A percentile compares a stretch with the other conserved stretches of the same genome.
These are phyloP conservation scores for Thalassiosira ordinaria DNA, from an alignment of 352 stramenopile genomes.

Conservation along the genomic window DNA sequence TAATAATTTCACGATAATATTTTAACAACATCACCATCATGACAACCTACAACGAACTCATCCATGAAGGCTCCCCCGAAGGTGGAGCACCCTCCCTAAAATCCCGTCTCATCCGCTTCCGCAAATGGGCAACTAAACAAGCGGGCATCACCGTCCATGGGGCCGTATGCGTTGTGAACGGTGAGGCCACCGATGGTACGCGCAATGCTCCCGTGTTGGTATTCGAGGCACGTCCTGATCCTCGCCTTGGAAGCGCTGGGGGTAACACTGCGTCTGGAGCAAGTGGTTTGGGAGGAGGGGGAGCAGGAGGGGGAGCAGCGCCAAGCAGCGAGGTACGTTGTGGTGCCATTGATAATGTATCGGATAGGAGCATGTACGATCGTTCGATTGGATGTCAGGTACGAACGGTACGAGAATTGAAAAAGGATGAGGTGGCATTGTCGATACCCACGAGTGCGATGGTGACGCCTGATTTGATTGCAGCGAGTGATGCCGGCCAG, in stretches of 20 bases:
- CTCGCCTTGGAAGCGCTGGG: neutral
- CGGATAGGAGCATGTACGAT: constrained; percentile 78
- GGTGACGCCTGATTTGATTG: constrained; percentile 83
- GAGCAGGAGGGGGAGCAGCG: constrained; percentile 3
- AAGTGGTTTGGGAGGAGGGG: too few relatives aligned
- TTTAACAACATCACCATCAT: constrained; percentile 1
- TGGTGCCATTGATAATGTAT: constrained; percentile 68
- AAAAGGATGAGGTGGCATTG: constrained; percentile 79
- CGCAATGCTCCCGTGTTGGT: constrained; percentile 80
- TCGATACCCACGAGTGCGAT: constrained; percentile 70
- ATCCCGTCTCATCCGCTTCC: constrained; percentile 71
- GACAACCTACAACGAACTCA: constrained; percentile 53
- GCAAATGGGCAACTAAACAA: constrained; percentile 75
- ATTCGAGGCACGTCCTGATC: constrained; percentile 60
- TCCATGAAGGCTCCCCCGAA: constrained; percentile 31
- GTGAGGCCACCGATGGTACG: constrained; percentile 84
- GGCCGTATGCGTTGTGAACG: constrained; percentile 81
- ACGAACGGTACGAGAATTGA: constrained; percentile 72
- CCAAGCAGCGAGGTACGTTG: constrained; percentile 50
- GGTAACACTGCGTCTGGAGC: too few relatives aligned
- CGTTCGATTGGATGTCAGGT: constrained; percentile 84
- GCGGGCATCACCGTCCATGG: constrained; percentile 69
- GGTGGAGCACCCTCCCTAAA: constrained; percentile 64
- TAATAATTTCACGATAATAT: neutral
- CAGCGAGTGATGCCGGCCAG: constrained; percentile 76